phyloP scores from a whole-genome alignment of 139 green algal genomes.

The Chlorella sp. region DNA sequence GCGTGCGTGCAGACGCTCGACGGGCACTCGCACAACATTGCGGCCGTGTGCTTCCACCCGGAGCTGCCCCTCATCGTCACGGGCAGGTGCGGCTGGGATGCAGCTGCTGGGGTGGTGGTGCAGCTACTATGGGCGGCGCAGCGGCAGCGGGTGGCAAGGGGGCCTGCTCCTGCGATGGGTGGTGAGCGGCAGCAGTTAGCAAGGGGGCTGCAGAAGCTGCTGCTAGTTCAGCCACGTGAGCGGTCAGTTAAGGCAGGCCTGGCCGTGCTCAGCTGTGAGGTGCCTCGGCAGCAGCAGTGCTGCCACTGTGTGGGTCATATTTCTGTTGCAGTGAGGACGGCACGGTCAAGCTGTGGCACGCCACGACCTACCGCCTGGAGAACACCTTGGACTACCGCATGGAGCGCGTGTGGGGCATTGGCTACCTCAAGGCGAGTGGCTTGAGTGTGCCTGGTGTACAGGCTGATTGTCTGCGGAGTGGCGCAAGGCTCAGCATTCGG shows the following conservation, averaged over 20 bases:
- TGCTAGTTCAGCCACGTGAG: too few relatives aligned
- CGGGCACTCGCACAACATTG: constrained; percentile 89
- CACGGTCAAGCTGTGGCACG: constrained; percentile 94
- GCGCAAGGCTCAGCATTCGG: too few relatives aligned
- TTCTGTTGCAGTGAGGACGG: constrained; percentile 95
- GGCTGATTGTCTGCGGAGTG: too few relatives aligned
- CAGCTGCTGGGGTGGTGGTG: neutral
- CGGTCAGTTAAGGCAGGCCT: too few relatives aligned
- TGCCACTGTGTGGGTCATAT: too few relatives aligned
- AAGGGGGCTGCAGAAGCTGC: too few relatives aligned
- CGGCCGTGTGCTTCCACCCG: constrained; percentile 92
- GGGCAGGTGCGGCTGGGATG: constrained; percentile 12
- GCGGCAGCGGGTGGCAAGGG: too few relatives aligned
- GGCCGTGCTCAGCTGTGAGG: too few relatives aligned
- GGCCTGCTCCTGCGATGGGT: too few relatives aligned
- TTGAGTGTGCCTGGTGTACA: too few relatives aligned
- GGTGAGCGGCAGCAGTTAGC: too few relatives aligned
- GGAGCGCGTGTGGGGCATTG: constrained; percentile 94
- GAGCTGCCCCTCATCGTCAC: constrained; percentile 97
- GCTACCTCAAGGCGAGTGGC: constrained; percentile 52
- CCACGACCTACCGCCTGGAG: constrained; percentile 93
- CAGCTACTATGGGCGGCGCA: neutral
- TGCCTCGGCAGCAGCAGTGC: too few relatives aligned
- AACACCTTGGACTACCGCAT: constrained; percentile 96
- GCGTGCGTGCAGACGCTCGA: constrained; percentile 94